Evolutionary conservation across 2,329 filamentous ascomycete species (phyloP).

Genomic region (Fusarium napiforme): DNA sequence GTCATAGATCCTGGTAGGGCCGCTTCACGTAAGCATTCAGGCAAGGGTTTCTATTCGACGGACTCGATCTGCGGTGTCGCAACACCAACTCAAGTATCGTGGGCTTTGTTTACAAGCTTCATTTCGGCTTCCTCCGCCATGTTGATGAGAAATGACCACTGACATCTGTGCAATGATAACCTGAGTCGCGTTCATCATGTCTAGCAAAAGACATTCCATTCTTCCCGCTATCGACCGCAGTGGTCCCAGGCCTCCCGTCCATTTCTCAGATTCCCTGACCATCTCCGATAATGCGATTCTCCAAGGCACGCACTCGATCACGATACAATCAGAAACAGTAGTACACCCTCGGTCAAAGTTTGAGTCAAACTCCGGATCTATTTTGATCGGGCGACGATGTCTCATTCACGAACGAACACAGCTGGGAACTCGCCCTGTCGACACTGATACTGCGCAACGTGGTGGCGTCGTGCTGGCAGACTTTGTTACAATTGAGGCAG

Average conservation of each 20-base stretch:
- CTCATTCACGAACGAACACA: conserved; percentile 79
- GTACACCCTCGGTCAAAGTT: conserved; percentile 88
- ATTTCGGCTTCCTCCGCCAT: conserved; percentile 1
- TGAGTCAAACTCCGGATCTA: conserved; percentile 80
- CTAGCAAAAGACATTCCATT: conserved; percentile 66
- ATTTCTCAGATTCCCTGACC: conserved; percentile 68
- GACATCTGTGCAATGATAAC: conserved; percentile 8
- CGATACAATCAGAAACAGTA: conserved; percentile 79
- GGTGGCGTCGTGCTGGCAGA: conserved; percentile 69
- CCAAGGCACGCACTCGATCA: conserved; percentile 80
- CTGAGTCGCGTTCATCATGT: conserved; percentile 45
- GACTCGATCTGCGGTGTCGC: conserved; percentile 18
- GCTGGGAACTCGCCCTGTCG: conserved; percentile 59
- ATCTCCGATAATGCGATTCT: conserved; percentile 72
- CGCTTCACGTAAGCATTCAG: conserved; percentile 31
- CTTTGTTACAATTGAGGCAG: conserved; percentile 71
- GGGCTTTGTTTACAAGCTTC: conserved; percentile 10
- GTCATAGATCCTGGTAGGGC: conserved; percentile 41
- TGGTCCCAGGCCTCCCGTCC: conserved; percentile 69
- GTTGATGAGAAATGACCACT: conserved; percentile 22
- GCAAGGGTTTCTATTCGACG: conserved; percentile 28
- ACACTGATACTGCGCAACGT: conserved; percentile 38
- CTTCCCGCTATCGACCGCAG: conserved; percentile 63
- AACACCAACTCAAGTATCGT: conserved; percentile 23
- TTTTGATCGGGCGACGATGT: conserved; percentile 83